Percentiles rank a stretch among this genome's conserved stretches.
phyloP scores from a whole-genome alignment of 352 stramenopile species.

The Pythium phragmitis region DNA sequence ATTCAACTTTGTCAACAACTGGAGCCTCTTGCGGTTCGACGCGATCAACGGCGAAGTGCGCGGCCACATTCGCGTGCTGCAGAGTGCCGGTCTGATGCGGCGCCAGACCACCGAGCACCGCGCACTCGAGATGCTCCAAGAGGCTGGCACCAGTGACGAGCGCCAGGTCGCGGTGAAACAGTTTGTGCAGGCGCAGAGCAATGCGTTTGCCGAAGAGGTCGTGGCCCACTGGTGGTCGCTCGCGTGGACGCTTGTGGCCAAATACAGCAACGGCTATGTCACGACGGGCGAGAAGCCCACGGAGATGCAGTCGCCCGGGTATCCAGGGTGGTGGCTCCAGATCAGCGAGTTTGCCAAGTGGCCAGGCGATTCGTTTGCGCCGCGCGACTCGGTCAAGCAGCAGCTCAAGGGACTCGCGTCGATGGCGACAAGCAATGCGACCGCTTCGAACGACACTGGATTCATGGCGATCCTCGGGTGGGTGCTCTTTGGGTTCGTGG shows the following conservation, averaged over 20 bases:
- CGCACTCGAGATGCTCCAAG: slow-evolving; percentile 30
- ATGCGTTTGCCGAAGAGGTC: slow-evolving; percentile 55
- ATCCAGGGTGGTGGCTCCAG: slow-evolving; percentile 56
- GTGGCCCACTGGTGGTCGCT: slow-evolving; percentile 64
- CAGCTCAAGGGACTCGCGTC: slow-evolving; percentile 30
- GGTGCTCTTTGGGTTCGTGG: too few species aligned
- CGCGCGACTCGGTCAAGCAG: slow-evolving; percentile 44
- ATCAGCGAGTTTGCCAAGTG: slow-evolving; percentile 51
- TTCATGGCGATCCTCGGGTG: too few species aligned
- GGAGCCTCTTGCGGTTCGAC: slow-evolving; percentile 72
- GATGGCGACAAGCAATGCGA: too few species aligned
- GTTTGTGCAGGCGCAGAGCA: slow-evolving; percentile 41
- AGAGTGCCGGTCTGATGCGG: slow-evolving; percentile 38
- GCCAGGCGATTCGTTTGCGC: slow-evolving; percentile 65
- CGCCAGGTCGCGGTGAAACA: slow-evolving; percentile 13
- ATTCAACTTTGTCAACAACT: slow-evolving; percentile 89
- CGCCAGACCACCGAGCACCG: slow-evolving; percentile 20
- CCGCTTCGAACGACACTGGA: too few species aligned
- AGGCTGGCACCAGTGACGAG: background rate
- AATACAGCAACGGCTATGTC: slow-evolving; percentile 73
- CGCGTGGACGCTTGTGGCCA: slow-evolving; percentile 64
- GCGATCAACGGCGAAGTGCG: slow-evolving; percentile 61
- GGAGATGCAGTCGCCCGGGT: slow-evolving; percentile 50
- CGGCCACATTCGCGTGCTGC: slow-evolving; percentile 33
- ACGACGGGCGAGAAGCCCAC: slow-evolving; percentile 63